These are phyloP conservation scores for Exophiala mesophila DNA, from an alignment of 2,329 filamentous ascomycete genomes.

Conservation along the genomic window DNA sequence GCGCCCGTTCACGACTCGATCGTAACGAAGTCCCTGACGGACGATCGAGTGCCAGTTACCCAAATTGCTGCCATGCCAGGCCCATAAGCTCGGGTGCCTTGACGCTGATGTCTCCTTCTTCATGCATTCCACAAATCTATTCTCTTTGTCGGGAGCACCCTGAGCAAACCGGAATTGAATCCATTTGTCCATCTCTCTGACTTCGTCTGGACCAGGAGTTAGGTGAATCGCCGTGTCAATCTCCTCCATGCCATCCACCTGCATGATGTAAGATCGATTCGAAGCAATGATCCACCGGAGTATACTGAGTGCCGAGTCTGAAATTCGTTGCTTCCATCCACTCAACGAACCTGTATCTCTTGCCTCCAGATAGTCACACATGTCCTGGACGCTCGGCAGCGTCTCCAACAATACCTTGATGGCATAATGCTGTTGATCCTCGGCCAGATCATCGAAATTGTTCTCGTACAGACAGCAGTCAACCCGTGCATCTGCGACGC, in stretches of 20 bases:
- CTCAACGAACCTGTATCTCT: conserved; percentile 41
- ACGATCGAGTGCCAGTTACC: conserved; percentile 88
- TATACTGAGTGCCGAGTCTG: conserved; percentile 61
- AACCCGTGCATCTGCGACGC: conserved; percentile 2
- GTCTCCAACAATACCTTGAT: conserved; percentile 36
- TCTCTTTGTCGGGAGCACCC: conserved; percentile 81
- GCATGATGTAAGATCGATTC: conserved; percentile 79
- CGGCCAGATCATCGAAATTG: conserved; percentile 38
- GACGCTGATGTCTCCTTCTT: conserved; percentile 37
- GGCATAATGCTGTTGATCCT: conserved; percentile 27
- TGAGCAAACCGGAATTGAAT: conserved; percentile 84
- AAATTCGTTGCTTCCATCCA: conserved; percentile 56
- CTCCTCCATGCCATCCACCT: conserved; percentile 52
- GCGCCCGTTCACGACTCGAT: conserved; percentile 58
- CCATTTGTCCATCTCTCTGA: conserved; percentile 62
- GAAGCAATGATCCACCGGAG: conserved; percentile 87
- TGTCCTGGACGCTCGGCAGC: conserved; percentile 36
- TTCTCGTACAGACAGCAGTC: conserved; percentile 32
- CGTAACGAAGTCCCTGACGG: conserved; percentile 72
- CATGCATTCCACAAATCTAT: conserved; percentile 64
- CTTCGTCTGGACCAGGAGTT: conserved; percentile 41
- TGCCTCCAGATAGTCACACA: conserved; percentile 43
- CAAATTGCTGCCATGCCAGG: conserved; percentile 76
- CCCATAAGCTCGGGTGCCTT: conserved; percentile 67
- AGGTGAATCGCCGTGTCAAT: conserved; percentile 1